Evolutionary conservation across 768 basidiomycete genomes (phyloP).

Genomic region (Coprinellus micaceus): DNA sequence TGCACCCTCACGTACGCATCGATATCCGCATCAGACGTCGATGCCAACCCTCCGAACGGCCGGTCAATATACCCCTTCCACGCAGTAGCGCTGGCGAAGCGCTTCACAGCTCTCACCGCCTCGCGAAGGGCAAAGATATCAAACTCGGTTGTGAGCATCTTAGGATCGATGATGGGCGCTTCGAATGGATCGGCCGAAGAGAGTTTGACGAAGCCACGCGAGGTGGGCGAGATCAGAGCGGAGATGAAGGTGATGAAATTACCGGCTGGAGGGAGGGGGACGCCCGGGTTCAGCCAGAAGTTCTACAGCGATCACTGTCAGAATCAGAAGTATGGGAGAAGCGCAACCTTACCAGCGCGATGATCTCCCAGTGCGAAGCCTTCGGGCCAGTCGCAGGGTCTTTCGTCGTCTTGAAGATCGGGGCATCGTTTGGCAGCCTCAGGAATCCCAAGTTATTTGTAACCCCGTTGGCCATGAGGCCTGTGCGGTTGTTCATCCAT

Average conservation of each 20-base stretch:
- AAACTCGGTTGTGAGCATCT: constrained; percentile 32
- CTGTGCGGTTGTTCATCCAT: constrained; percentile 26
- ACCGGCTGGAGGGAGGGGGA: constrained; percentile 28
- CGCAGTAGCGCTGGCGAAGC: constrained; percentile 20
- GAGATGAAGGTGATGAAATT: constrained; percentile 26
- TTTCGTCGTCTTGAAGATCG: constrained; percentile 19
- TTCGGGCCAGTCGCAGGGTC: constrained; percentile 31
- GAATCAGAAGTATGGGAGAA: background rate
- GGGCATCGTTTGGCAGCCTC: constrained; percentile 24
- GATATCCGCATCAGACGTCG: constrained; percentile 28
- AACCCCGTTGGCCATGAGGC: constrained; percentile 25
- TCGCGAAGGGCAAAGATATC: constrained; percentile 28
- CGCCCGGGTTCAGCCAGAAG: constrained; percentile 20
- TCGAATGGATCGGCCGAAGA: constrained; percentile 44
- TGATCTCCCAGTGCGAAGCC: constrained; percentile 29
- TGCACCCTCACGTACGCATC: constrained; percentile 22
- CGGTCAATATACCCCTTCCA: constrained; percentile 25
- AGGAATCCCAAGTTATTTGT: constrained; percentile 29
- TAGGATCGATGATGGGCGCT: constrained; percentile 47
- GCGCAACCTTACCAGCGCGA: constrained; percentile 23
- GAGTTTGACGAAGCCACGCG: constrained; percentile 38
- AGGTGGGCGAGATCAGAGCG: constrained; percentile 30
- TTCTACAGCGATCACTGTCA: constrained; percentile 5
- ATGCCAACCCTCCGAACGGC: constrained; percentile 3
- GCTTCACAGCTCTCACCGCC: constrained; percentile 20